A percentile compares a stretch with the other conserved stretches of the same genome.
Evolutionary conservation across 2,329 filamentous ascomycete species (phyloP).

Genomic region (Aschersonia sp.): DNA sequence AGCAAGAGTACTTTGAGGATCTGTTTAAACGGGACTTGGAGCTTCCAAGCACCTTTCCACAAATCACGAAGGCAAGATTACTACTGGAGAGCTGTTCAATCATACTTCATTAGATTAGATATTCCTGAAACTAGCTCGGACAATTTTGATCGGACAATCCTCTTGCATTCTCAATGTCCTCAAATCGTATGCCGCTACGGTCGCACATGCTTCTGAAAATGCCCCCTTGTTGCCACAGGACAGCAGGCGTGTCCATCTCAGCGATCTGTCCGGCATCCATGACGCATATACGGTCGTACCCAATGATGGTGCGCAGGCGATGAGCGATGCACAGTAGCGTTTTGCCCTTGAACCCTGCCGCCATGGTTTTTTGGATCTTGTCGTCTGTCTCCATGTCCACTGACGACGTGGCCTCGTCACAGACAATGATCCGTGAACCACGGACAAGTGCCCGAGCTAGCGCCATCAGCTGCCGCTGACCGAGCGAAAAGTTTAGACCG

Average conservation of each 20-base stretch:
- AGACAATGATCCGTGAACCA: constrained; percentile 81
- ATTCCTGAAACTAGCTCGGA: no score
- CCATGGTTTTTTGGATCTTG: constrained; percentile 86
- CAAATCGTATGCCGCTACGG: constrained; percentile 55
- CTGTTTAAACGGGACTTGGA: no score
- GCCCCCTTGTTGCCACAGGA: constrained; percentile 57
- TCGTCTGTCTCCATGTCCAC: constrained; percentile 96
- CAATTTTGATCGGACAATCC: constrained; percentile 2
- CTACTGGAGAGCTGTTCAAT: no score
- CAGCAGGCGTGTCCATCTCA: constrained; percentile 66
- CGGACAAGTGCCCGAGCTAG: constrained; percentile 82
- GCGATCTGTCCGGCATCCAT: constrained; percentile 85
- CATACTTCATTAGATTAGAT: no score
- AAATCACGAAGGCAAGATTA: no score
- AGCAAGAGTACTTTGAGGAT: no score
- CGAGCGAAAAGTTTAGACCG: constrained; percentile 88
- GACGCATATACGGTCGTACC: constrained; percentile 90
- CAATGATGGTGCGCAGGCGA: constrained; percentile 78
- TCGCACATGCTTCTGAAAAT: constrained; percentile 90
- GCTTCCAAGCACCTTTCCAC: no score
- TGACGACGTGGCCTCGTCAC: constrained; percentile 85
- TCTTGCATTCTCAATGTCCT: constrained; percentile 35
- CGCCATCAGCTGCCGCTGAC: constrained; percentile 90
- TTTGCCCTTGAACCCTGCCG: constrained; percentile 68
- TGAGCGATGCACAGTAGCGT: constrained; percentile 90